Evolutionary conservation across 1,284 basidiomycete species (phyloP), one percentile per base, ranked within the genome.

Genomic region (Cutaneotrichosporon daszewskae): DNA sequence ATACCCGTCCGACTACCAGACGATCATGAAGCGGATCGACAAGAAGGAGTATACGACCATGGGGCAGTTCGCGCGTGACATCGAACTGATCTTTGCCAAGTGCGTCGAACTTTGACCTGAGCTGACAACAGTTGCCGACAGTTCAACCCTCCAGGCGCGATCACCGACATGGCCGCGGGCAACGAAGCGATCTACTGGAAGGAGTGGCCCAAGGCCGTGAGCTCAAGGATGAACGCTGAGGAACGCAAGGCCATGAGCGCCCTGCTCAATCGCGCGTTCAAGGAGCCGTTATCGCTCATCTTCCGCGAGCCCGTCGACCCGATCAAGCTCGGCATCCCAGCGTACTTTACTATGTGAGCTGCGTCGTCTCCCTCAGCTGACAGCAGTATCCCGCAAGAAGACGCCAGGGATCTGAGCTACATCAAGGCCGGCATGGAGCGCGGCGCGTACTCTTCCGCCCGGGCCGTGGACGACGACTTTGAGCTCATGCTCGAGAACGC

Each of bases 1-100:
- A 54, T 72, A 85, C 52, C 95, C 95, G 6, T 98, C 97, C 90
- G 92, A 98, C 71, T 82, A 97, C 43, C 81, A 81, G 10, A 95
- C 92, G 10, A 87, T 97, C 62, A 68, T 71, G 26, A 75, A 74
- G 37, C 91, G 88, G 62, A 72, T 95, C 40, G 76, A 77, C 29
- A 17, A 19, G 35, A 62, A 57, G 41, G 75, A 77, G 59, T 96
- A 95, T 68, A 59, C 72, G 16, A 82, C 78, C 0, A 87, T 89
- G 82, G 86, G 85, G 43, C 80, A 85, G 2, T 84, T 98, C 54
- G 82, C 79, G 27, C 76, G 77, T 47, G 94, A 97, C 59, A 75
- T 88, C 44, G 81, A 87, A 49, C 79, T 94, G 10, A 80, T 97
- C 43, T 85, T 96, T 60, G 76, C 72, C 61, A 99, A 99, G 67